Evolutionary conservation across 192 early-diverging fungal species (phyloP).

Genomic region (Gigaspora rosea): DNA sequence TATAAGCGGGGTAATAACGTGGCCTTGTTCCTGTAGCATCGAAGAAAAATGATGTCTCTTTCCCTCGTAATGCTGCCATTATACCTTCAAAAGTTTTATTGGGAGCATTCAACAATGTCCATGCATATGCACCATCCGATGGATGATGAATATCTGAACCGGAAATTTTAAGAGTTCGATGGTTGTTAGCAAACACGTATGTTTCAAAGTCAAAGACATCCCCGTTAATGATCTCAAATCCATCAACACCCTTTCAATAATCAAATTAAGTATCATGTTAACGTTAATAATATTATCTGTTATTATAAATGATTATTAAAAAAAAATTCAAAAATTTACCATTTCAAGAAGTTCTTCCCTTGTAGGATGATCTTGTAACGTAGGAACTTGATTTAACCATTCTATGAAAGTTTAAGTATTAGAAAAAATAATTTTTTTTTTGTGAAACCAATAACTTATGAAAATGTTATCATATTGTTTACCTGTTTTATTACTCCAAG

Average conservation of each 20-base stretch:
- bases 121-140: constrained; percentile 54
- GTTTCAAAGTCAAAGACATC: constrained; percentile 60
- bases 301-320: neutral
- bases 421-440: neutral
- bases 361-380: constrained; percentile 64
- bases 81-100: constrained; percentile 52
- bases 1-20: constrained; percentile 41
- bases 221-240: constrained; percentile 68
- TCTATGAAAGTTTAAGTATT: constrained; percentile 32
- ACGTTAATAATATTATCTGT: neutral
- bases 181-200: constrained; percentile 49
- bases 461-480: neutral
- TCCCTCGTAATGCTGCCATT: constrained; percentile 57
- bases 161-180: constrained; percentile 57
- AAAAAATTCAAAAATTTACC: constrained; percentile 18
- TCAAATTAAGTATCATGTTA: too few species aligned
- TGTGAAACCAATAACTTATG: neutral
- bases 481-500: constrained; percentile 71
- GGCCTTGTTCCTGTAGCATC: constrained; percentile 65
- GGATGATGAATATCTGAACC: constrained; percentile 72
- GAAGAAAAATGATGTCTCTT: constrained; percentile 64
- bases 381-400: constrained; percentile 53
- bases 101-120: constrained; percentile 58
- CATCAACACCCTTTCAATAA: constrained; percentile 60
- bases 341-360: constrained; percentile 54